phyloP scores from a whole-genome alignment of 495 filamentous ascomycete species.

The Lasiosphaeria hispida region DNA sequence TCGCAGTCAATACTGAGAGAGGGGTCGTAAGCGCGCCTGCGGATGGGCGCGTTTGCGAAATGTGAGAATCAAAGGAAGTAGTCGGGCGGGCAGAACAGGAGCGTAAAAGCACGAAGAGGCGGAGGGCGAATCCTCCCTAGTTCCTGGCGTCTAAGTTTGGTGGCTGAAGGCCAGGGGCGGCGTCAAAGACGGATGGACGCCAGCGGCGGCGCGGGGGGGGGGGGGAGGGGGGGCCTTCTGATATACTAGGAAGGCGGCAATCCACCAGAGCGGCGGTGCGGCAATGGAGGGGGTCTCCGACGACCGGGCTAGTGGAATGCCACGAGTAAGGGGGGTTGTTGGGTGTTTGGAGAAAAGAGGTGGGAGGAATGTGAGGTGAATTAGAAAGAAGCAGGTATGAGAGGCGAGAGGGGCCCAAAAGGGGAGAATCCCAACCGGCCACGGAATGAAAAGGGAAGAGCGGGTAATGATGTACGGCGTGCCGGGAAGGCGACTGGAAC shows the following conservation, averaged over 20 bases:
- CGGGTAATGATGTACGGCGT: slow-evolving; percentile 25
- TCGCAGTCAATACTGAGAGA: neutral
- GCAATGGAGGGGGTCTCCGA: neutral
- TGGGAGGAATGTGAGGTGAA: slow-evolving; percentile 19
- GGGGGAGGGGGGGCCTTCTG: slow-evolving; percentile 9
- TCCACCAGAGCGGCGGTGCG: neutral
- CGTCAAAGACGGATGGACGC: slow-evolving; percentile 7
- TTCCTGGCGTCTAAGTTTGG: too few species aligned
- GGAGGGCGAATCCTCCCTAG: too few species aligned
- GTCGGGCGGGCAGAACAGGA: too few species aligned
- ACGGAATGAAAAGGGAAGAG: slow-evolving; percentile 14
- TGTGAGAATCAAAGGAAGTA: too few species aligned
- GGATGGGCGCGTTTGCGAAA: too few species aligned
- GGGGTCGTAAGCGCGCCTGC: neutral
- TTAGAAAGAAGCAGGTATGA: slow-evolving; percentile 9
- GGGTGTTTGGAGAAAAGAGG: neutral
- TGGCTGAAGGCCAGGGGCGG: slow-evolving; percentile 3
- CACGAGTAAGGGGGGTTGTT: neutral
- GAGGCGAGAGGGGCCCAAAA: neutral
- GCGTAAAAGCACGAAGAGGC: too few species aligned
- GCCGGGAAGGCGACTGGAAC: slow-evolving; percentile 27
- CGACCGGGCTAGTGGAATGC: neutral
- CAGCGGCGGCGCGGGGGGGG: slow-evolving; percentile 14
- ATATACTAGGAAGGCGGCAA: neutral
- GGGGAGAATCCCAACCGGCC: slow-evolving; percentile 12